Percentiles rank a stretch among this genome's conserved stretches.
Conservation (phyloP, 352 stramenopile species). For the Aphanomyces euteiches region DNA sequence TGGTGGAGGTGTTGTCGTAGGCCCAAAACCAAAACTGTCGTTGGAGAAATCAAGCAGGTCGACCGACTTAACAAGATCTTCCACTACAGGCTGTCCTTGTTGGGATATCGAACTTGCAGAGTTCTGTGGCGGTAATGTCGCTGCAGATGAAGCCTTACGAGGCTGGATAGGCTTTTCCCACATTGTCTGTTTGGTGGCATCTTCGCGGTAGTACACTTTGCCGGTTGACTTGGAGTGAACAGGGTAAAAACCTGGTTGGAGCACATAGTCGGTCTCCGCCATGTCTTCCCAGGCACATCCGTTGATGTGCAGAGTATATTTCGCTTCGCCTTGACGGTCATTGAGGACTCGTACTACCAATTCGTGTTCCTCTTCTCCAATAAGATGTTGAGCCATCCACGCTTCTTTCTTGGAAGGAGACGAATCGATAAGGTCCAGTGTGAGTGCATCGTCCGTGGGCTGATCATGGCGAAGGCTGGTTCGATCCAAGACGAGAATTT, state of each 20-base stretch:
- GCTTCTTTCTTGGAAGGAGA: not conserved
- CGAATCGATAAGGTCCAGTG: not conserved
- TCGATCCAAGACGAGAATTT: slow-evolving; percentile 63
- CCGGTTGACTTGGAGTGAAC: slow-evolving; percentile 72
- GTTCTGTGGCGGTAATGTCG: too few relatives aligned
- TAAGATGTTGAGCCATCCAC: slow-evolving; percentile 54
- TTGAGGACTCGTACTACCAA: slow-evolving; percentile 60
- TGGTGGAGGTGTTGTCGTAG: too few relatives aligned
- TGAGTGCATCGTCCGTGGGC: slow-evolving; percentile 10
- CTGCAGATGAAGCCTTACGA: not conserved
- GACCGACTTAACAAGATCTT: slow-evolving; percentile 9
- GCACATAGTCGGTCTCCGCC: slow-evolving; percentile 75
- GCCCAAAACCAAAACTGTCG: not conserved
- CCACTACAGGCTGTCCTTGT: too few relatives aligned
- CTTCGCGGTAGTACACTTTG: slow-evolving; percentile 72
- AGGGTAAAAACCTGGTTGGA: slow-evolving; percentile 69
- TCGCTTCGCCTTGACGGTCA: slow-evolving; percentile 40
- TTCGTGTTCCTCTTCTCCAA: slow-evolving; percentile 45
- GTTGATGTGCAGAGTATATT: slow-evolving; percentile 76
- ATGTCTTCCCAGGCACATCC: slow-evolving; percentile 67
- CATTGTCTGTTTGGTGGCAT: slow-evolving; percentile 52
- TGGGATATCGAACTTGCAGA: too few relatives aligned
- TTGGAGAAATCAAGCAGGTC: slow-evolving; percentile 27
- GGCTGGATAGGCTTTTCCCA: slow-evolving; percentile 64
- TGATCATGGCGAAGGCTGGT: slow-evolving; percentile 23